phyloP scores from a whole-genome alignment of 768 basidiomycete species.

The Naganishia randhawae region DNA sequence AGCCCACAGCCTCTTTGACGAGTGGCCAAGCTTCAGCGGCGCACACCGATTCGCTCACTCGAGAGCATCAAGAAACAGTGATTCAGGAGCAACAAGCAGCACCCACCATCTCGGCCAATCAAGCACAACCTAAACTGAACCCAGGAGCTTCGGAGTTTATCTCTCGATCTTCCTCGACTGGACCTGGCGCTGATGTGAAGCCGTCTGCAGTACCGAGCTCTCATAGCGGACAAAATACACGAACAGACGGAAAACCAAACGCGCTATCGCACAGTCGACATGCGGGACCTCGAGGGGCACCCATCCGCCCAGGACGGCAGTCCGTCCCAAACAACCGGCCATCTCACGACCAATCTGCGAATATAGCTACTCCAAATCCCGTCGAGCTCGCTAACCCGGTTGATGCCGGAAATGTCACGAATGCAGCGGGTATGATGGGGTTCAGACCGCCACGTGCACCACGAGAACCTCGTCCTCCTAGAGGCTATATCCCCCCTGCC shows the following conservation, averaged over 20 bases:
- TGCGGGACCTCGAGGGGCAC: conserved; percentile 7
- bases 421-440: conserved; percentile 5
- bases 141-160: conserved; percentile 4
- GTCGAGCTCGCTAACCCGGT: background rate
- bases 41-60: background rate
- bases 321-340: background rate
- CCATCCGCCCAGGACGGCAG: background rate
- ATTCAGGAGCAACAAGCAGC: background rate
- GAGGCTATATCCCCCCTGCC: conserved; percentile 13
- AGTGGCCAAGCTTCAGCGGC: background rate
- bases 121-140: conserved; percentile 4
- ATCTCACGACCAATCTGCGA: background rate
- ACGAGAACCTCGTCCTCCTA: conserved; percentile 14
- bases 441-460: conserved; percentile 1
- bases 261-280: conserved; percentile 4
- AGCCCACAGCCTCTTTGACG: background rate
- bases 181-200: background rate
- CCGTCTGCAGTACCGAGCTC: background rate
- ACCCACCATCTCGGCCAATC: background rate
- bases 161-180: conserved; percentile 7
- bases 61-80: too few species aligned
- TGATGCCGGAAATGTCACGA: background rate
- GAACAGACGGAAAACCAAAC: background rate
- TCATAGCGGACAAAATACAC: background rate
- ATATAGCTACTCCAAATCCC: background rate